These are phyloP conservation scores for Septoria linicola DNA, from an alignment of 2,329 filamentous ascomycete species.

Conservation along the genomic window DNA sequence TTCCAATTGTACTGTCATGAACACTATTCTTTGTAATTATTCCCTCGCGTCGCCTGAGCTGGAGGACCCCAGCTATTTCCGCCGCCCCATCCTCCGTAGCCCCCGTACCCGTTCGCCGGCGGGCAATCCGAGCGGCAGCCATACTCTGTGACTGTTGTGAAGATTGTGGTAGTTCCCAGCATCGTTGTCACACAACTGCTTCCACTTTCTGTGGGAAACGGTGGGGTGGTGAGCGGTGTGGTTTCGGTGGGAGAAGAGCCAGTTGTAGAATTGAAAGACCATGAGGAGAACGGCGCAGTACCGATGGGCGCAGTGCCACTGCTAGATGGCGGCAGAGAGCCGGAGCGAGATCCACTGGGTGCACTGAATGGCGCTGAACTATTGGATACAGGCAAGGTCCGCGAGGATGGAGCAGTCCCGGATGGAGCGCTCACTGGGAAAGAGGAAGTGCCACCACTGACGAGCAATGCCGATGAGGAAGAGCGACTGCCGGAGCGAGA, in stretches of 20 bases:
- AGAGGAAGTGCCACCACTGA: conserved; percentile 6
- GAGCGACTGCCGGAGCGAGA: conserved; percentile 14
- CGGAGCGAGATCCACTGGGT: conserved; percentile 15
- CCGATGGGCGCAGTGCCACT: conserved; percentile 15
- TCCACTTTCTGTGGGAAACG: conserved; percentile 19
- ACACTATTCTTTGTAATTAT: background rate
- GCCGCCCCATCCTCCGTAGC: conserved; percentile 6
- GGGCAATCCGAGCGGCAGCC: conserved; percentile 27
- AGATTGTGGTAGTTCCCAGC: conserved; percentile 29
- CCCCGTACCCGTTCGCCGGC: conserved; percentile 13
- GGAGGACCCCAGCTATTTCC: conserved; percentile 22
- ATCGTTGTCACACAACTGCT: conserved; percentile 27
- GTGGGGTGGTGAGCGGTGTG: conserved; percentile 17
- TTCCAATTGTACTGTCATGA: no score
- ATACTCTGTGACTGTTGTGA: conserved; percentile 24
- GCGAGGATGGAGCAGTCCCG: conserved; percentile 2
- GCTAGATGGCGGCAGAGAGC: conserved; percentile 10
- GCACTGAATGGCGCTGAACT: conserved; percentile 15
- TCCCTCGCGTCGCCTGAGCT: background rate
- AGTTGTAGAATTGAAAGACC: conserved; percentile 1
- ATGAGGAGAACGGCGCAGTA: conserved; percentile 10
- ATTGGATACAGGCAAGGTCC: conserved; percentile 1
- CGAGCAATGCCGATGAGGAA: conserved; percentile 8
- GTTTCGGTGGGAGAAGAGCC: conserved; percentile 12
- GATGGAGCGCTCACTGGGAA: background rate